A percentile compares a stretch with the other conserved stretches of the same genome.
Evolutionary conservation across 371 early-diverging fungal genomes (phyloP).

Genomic region (Lichtheimia ornata): DNA sequence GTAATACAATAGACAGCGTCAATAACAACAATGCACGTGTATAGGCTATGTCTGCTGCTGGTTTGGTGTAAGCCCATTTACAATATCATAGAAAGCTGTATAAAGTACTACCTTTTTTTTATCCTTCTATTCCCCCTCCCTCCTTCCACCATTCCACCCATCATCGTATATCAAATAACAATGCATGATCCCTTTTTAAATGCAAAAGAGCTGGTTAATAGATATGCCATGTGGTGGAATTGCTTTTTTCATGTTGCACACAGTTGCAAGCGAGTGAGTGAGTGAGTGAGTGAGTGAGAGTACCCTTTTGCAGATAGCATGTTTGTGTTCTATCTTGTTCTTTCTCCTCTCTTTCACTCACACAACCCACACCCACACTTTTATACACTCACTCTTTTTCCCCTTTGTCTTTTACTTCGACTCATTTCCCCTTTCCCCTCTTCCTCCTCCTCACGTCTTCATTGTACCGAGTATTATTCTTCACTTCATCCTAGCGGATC

Average conservation of each 20-base stretch:
- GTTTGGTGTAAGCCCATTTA: not conserved
- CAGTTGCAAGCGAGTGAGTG: too few species aligned
- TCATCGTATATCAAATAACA: too few species aligned
- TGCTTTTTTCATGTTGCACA: not conserved
- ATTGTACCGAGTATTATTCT: not conserved
- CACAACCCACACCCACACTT: not conserved
- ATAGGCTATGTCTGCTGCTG: conserved; percentile 4
- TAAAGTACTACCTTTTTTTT: too few species aligned
- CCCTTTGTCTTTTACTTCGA: conserved; percentile 1
- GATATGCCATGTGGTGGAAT: not conserved
- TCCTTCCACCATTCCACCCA: too few species aligned
- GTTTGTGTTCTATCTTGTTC: not conserved
- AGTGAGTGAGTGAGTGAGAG: too few species aligned
- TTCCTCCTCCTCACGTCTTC: not conserved
- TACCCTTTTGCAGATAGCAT: not conserved
- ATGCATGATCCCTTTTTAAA: too few species aligned
- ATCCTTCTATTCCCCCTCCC: too few species aligned
- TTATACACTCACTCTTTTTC: not conserved
- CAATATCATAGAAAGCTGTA: too few species aligned
- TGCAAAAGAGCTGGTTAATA: not conserved
- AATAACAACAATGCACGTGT: not conserved
- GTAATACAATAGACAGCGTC: not conserved
- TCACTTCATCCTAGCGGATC: not conserved
- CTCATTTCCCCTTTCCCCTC: not conserved
- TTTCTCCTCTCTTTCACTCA: not conserved